A percentile compares a stretch with the other conserved stretches of the same genome.
Conservation (phyloP, 2,329 filamentous ascomycete species). For the Pseudocercospora cruenta region DNA sequence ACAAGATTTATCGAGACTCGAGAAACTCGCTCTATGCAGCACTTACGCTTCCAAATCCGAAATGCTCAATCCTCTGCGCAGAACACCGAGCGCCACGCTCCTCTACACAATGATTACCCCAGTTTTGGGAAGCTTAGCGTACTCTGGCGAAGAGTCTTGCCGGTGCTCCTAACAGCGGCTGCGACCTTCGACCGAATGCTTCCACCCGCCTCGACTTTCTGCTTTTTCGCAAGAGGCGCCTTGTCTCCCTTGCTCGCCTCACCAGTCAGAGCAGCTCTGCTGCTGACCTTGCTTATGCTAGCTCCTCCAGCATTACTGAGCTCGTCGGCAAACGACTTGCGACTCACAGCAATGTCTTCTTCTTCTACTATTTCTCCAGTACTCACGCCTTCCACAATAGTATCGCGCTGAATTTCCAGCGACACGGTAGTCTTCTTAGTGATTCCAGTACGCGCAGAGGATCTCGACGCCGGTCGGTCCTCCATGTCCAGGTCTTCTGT, state of each 20-base stretch:
- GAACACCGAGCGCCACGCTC: not conserved
- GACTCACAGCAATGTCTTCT: constrained; percentile 14
- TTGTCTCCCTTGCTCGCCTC: constrained; percentile 6
- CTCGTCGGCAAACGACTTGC: constrained; percentile 7
- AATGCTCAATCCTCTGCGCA: not conserved
- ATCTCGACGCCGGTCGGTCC: constrained; percentile 19
- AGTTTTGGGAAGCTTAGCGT: constrained; percentile 22
- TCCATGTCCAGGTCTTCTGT: constrained; percentile 24
- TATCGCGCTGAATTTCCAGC: constrained; percentile 17
- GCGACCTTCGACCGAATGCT: constrained; percentile 21
- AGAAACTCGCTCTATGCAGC: not conserved
- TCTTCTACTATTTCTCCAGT: constrained; percentile 11
- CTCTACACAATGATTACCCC: not conserved
- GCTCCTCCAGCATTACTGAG: constrained; percentile 12
- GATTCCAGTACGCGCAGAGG: constrained; percentile 18
- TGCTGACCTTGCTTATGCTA: constrained; percentile 15
- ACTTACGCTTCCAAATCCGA: not conserved
- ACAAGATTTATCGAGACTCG: not conserved
- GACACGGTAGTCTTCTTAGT: constrained; percentile 24
- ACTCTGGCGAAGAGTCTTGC: constrained; percentile 20
- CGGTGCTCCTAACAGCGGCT: constrained; percentile 17
- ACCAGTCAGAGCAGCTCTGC: not conserved
- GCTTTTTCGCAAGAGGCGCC: constrained; percentile 8
- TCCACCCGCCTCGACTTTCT: constrained; percentile 9
- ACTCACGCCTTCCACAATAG: constrained; percentile 14